Evolutionary conservation across 306 rosid species (phyloP).

Genomic region (Prunus dulcis): DNA sequence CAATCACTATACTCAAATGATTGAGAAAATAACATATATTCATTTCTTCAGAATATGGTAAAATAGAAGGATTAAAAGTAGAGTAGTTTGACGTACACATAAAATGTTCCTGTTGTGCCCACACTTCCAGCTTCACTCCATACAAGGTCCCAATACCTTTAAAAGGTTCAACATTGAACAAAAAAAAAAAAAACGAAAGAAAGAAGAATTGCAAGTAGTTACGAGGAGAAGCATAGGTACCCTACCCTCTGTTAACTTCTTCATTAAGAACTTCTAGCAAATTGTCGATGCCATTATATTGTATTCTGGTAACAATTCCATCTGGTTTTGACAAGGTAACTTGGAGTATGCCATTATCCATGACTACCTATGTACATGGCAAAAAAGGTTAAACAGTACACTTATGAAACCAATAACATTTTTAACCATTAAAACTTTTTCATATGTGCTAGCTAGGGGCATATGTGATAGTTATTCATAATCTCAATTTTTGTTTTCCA

Average conservation of each 20-base stretch:
- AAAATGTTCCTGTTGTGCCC: slow-evolving; percentile 57
- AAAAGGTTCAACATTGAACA: background rate
- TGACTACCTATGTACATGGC: slow-evolving; percentile 48
- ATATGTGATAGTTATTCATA: background rate
- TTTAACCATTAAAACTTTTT: background rate
- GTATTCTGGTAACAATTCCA: slow-evolving; percentile 65
- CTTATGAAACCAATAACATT: background rate
- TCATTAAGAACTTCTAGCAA: slow-evolving; percentile 70
- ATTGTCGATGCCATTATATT: slow-evolving; percentile 60
- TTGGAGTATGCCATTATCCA: slow-evolving; percentile 73
- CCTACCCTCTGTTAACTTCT: slow-evolving; percentile 73
- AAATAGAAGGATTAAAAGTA: background rate
- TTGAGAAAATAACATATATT: background rate
- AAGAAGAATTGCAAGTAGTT: background rate
- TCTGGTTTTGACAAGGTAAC: slow-evolving; percentile 71
- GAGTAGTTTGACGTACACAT: slow-evolving; percentile 44
- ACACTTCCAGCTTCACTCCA: slow-evolving; percentile 59
- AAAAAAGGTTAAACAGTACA: background rate
- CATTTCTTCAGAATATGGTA: too few relatives aligned
- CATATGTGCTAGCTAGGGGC: background rate
- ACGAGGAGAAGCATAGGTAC: slow-evolving; percentile 21
- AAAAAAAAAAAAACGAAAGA: too few relatives aligned
- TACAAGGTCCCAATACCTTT: slow-evolving; percentile 91
- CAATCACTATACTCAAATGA: too few relatives aligned
- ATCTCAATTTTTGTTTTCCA: too few relatives aligned